Evolutionary conservation across 352 stramenopile species (phyloP), one percentile per base, ranked within the genome.

Genomic region (Globisporangium parvum): DNA sequence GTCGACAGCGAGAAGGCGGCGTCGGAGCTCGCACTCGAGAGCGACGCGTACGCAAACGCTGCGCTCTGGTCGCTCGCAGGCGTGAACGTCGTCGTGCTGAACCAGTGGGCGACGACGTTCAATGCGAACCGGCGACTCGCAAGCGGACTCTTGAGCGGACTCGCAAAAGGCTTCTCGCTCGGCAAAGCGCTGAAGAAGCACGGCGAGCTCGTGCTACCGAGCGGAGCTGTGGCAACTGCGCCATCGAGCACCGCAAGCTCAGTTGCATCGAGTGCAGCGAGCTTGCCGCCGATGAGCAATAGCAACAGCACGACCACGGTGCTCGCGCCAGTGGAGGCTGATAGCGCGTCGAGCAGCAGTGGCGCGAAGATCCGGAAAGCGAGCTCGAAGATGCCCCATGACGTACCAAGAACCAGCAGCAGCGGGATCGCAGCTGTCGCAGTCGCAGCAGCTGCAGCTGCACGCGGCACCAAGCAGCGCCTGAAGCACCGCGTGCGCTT

Each of bases 81-180:
- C 1, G 71, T 91, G 37, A 93, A 93, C 41, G 58, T 71, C 9
- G 44, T 97, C 4, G 62, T 85, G 10, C 59, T 90, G 15, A 96
- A 94, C 59, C 80, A 93, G 60, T 96, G 84, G 81, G 48, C 77
- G 17, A 87, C 78, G 0, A 91, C 84, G 5, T 93, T 93, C 53
- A 68, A 88, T 33, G 70, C 66, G 17, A 95, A 94, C 39, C 76
- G 84, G 2, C 70, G 78, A 0, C 65, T 91, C 8, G 70, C 87
- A 3, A 77, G 40, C 42, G 66, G 59, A 2, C 42, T 93, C 40
- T 65, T 91, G 3, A 54, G 66, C 40, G 69, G 70, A 6, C 59
- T 91, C 14, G 59, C 71, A 6, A 85, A 69, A 48, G 75, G 77
- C 12, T 68, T 75, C 33, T 73, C 80, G 18, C 55, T 93, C 31